These are phyloP conservation scores for Akanthomyces lecanii DNA, from an alignment of 2,329 filamentous ascomycete species.

Conservation along the genomic window DNA sequence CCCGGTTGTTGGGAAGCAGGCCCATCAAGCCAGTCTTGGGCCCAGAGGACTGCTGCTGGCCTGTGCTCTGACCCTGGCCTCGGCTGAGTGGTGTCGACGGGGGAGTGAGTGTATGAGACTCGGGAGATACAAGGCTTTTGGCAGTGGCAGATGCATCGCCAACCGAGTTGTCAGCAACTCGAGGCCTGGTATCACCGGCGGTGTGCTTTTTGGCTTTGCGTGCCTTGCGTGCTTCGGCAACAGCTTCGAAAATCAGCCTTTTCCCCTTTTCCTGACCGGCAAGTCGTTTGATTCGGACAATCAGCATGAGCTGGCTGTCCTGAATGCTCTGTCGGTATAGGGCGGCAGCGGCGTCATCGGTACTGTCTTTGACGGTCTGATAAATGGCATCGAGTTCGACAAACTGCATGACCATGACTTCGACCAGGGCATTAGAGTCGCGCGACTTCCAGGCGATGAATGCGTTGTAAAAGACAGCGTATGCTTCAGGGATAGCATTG, in stretches of 20 bases:
- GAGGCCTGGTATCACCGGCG: constrained; percentile 65
- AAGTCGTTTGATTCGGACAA: constrained; percentile 74
- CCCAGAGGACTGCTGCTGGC: constrained; percentile 23
- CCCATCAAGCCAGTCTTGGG: constrained; percentile 42
- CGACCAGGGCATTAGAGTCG: constrained; percentile 71
- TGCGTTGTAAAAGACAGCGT: constrained; percentile 70
- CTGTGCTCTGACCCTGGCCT: constrained; percentile 30
- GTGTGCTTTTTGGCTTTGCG: constrained; percentile 61
- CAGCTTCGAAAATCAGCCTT: constrained; percentile 68
- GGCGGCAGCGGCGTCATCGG: constrained; percentile 65
- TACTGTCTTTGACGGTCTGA: constrained; percentile 76
- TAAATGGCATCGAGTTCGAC: constrained; percentile 80
- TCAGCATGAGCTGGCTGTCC: constrained; percentile 73
- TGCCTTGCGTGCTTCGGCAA: constrained; percentile 64
- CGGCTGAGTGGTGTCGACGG: constrained; percentile 46
- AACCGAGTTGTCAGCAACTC: constrained; percentile 51
- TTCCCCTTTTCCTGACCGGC: constrained; percentile 69
- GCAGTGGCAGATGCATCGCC: constrained; percentile 36
- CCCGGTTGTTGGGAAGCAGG: constrained; percentile 66
- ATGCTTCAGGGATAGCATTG: constrained; percentile 62
- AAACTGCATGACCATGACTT: constrained; percentile 83
- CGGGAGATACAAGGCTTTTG: constrained; percentile 35
- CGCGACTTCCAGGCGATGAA: constrained; percentile 82
- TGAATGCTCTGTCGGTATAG: constrained; percentile 78
- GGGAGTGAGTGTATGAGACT: constrained; percentile 49